These are phyloP conservation scores for Litchi chinensis DNA, from an alignment of 345 rosid genomes.

Conservation along the genomic window DNA sequence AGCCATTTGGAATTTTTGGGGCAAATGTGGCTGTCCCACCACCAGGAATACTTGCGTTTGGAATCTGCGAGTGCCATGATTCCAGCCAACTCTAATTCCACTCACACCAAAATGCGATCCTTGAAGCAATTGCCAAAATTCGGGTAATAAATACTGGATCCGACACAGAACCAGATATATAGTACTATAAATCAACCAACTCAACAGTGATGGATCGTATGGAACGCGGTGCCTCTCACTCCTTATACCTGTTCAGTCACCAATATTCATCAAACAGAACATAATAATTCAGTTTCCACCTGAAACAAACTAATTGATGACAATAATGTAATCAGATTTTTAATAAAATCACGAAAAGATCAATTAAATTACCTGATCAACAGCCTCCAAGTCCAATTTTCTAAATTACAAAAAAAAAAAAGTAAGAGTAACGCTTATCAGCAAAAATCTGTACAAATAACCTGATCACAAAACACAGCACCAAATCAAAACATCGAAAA, in stretches of 20 bases:
- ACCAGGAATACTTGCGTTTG: conserved; percentile 86
- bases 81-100: conserved; percentile 25
- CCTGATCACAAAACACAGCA: conserved; percentile 30
- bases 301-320: conserved; percentile 3
- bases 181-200: conserved; percentile 16
- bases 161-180: conserved; percentile 9
- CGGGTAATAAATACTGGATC: conserved; percentile 12
- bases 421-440: conserved; percentile 11
- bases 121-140: neutral
- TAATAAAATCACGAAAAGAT: conserved; percentile 6
- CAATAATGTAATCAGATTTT: conserved; percentile 24
- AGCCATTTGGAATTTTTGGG: conserved; percentile 99
- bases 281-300: conserved; percentile 15
- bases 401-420: neutral
- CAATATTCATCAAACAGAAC: conserved; percentile 18
- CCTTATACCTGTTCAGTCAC: conserved; percentile 21
- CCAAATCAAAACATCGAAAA: conserved; percentile 14
- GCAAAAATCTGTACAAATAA: conserved; percentile 17
- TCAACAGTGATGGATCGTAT: neutral
- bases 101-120: conserved; percentile 7
- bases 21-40: conserved; percentile 98
- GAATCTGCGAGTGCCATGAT: conserved; percentile 57
- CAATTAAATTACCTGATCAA: conserved; percentile 47
- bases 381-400: conserved; percentile 25
- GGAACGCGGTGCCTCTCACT: conserved; percentile 9